Evolutionary conservation across 2,329 filamentous ascomycete genomes (phyloP), one percentile per base, ranked within the genome.

Genomic region (Sporothrix brunneoviolacea): DNA sequence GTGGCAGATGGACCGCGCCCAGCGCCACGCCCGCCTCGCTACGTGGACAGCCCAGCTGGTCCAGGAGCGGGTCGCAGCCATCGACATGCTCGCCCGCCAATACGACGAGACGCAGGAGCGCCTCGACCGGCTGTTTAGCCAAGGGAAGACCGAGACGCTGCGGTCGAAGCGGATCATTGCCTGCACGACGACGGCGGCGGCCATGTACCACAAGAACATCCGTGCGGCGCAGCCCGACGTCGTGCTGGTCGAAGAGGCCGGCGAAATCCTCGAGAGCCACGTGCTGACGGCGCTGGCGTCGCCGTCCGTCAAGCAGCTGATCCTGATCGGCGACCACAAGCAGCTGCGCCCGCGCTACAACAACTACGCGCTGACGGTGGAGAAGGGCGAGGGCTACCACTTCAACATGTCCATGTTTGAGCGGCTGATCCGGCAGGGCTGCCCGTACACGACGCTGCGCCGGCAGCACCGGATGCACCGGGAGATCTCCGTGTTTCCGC

Each of bases 321-420:
- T 88, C 0, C 63, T 87, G 2, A 88, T 89, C 10, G 86, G 86
- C 0, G 86, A 89, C 48, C 84, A 89, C 60, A 77, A 84, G 50
- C 86, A 89, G 55, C 72, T 89, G 0, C 77, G 84, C 0, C 86
- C 85, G 0, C 86, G 88, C 57, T 70, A 79, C 48, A 77, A 75
- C 32, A 82, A 76, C 47, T 86, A 81, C 56, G 64, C 62, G 0
- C 62, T 89, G 0, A 79, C 72, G 0, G 73, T 83, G 0, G 84
- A 88, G 55, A 76, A 78, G 19, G 82, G 81, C 0, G 70, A 78
- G 7, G 83, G 84, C 0, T 88, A 76, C 56, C 74, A 88, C 51
- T 69, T 88, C 2, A 84, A 88, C 54, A 62, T 74, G 2, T 88
- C 84, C 0, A 61, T 88, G 0, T 88, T 89, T 54, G 85, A 89